These are phyloP conservation scores for Cyberlindnera suaveolens DNA, from an alignment of 805 yeast genomes.

Conservation along the genomic window DNA sequence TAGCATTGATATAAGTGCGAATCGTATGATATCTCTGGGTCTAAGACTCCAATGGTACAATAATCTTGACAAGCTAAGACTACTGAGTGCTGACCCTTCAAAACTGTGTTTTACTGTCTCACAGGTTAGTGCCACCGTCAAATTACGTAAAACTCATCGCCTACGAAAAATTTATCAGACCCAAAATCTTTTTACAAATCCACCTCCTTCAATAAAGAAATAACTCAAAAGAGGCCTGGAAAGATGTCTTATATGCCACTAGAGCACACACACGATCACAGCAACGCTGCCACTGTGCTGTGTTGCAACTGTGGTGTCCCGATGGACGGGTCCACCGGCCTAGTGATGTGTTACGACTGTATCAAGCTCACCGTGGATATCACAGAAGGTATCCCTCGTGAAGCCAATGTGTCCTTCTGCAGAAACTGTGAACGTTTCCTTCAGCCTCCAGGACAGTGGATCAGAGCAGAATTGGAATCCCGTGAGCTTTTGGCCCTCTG, in stretches of 20 bases:
- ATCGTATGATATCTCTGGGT: too few relatives aligned
- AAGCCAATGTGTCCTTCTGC: constrained; percentile 88
- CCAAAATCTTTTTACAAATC: background rate
- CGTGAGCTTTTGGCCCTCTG: constrained; percentile 90
- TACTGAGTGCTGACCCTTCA: too few relatives aligned
- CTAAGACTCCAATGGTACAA: too few relatives aligned
- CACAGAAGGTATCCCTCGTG: constrained; percentile 91
- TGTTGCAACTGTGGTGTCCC: constrained; percentile 99
- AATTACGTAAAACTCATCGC: constrained; percentile 7
- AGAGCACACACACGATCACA: constrained; percentile 29
- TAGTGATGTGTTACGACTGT: constrained; percentile 97
- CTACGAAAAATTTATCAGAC: constrained; percentile 1
- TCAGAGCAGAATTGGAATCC: constrained; percentile 82
- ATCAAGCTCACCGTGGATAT: constrained; percentile 89
- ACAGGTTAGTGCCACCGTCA: background rate
- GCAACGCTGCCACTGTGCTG: constrained; percentile 70
- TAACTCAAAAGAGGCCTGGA: too few relatives aligned
- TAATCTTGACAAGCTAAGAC: too few relatives aligned
- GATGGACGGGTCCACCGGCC: constrained; percentile 89
- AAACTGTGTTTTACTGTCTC: too few relatives aligned
- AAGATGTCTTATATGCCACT: constrained; percentile 33
- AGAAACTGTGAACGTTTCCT: constrained; percentile 94
- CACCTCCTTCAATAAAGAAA: too few relatives aligned
- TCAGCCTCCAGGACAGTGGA: constrained; percentile 95
- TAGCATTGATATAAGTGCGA: too few relatives aligned